These are phyloP conservation scores for Russula dissimulans DNA, from an alignment of 768 basidiomycete species.

Conservation along the genomic window DNA sequence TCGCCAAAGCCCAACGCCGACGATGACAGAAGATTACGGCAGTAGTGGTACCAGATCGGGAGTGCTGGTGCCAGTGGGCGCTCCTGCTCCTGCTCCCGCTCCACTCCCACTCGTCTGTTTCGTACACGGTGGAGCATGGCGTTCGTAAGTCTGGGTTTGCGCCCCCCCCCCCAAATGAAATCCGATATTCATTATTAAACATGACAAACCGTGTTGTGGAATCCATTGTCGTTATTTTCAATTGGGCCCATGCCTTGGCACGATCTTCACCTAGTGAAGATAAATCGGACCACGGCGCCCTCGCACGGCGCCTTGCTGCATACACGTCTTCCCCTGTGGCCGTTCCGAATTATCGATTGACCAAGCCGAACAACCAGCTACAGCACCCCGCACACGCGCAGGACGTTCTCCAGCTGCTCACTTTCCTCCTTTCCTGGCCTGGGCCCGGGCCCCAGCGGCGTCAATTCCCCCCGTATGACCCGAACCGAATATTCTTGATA, in stretches of 20 bases:
- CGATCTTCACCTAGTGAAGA: constrained; percentile 44
- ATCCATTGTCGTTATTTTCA: too few relatives aligned
- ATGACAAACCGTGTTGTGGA: too few relatives aligned
- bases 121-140: constrained; percentile 81
- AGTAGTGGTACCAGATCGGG: too few relatives aligned
- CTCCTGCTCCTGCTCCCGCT: not conserved
- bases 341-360: constrained; percentile 73
- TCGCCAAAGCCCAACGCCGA: not conserved
- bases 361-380: constrained; percentile 35
- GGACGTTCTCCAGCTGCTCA: constrained; percentile 55
- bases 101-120: constrained; percentile 49
- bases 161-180: too few relatives aligned
- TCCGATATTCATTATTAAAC: too few relatives aligned
- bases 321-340: constrained; percentile 50
- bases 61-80: too few relatives aligned
- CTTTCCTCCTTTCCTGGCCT: constrained; percentile 44
- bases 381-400: constrained; percentile 63
- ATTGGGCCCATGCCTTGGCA: too few relatives aligned
- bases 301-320: constrained; percentile 45
- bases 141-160: constrained; percentile 39
- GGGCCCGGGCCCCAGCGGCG: constrained; percentile 24
- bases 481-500: constrained; percentile 43
- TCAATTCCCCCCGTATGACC: constrained; percentile 29
- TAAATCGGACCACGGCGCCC: constrained; percentile 46
- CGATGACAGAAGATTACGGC: too few relatives aligned